These are phyloP conservation scores for Sarocladiaceae sp. DNA, from an alignment of 2,329 filamentous ascomycete species.

Conservation along the genomic window DNA sequence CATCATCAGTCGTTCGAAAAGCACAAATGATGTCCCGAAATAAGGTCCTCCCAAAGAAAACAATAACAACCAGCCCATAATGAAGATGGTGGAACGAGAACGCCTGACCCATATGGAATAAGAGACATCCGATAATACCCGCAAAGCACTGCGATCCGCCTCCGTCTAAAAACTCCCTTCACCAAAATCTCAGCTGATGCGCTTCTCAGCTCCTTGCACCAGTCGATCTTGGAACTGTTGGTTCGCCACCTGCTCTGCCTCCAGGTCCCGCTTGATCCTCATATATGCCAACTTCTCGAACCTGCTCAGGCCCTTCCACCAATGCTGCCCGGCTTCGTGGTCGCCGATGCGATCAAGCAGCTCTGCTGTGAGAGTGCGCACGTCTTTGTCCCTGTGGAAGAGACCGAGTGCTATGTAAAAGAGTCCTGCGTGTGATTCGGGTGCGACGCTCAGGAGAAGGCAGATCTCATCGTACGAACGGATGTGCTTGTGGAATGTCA, in stretches of 20 bases:
- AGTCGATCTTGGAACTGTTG: conserved; percentile 24
- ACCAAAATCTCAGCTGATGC: conserved; percentile 40
- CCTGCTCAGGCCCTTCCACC: conserved; percentile 80
- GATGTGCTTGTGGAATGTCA: conserved; percentile 71
- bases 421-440: conserved; percentile 80
- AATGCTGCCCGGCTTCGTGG: conserved; percentile 89
- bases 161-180: background rate
- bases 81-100: too few species aligned
- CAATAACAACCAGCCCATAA: too few species aligned
- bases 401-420: conserved; percentile 90
- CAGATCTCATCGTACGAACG: conserved; percentile 82
- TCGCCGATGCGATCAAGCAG: conserved; percentile 77
- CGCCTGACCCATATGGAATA: background rate
- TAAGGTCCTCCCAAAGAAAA: background rate
- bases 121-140: background rate
- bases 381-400: conserved; percentile 82
- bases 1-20: too few species aligned
- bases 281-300: conserved; percentile 87
- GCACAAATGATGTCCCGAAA: background rate
- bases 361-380: conserved; percentile 72
- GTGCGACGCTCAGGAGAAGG: conserved; percentile 75
- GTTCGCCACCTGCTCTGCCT: conserved; percentile 45
- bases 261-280: conserved; percentile 66
- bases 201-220: conserved; percentile 40
- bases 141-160: too few species aligned